Evolutionary conservation across 1,284 basidiomycete species (phyloP).

Genomic region (Stereum hirsutum): DNA sequence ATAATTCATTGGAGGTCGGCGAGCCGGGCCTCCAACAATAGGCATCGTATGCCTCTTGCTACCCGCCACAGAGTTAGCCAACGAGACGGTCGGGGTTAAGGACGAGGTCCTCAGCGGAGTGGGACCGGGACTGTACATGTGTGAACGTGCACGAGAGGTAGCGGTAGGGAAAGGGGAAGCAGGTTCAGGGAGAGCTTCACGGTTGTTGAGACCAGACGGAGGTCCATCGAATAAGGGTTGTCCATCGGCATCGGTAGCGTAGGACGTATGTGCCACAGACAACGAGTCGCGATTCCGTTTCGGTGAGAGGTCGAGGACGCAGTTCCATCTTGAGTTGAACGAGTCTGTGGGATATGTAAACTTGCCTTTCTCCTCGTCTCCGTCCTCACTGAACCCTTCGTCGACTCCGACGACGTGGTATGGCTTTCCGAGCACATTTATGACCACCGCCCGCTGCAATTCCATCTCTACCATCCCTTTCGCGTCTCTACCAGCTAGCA

Average conservation of each 20-base stretch:
- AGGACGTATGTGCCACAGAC: constrained; percentile 15
- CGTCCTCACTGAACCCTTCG: too few relatives aligned
- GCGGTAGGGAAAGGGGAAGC: constrained; percentile 59
- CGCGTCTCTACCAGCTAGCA: constrained; percentile 26
- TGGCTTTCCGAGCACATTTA: constrained; percentile 70
- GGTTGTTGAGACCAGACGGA: constrained; percentile 14
- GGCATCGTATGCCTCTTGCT: constrained; percentile 50
- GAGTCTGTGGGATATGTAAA: constrained; percentile 53
- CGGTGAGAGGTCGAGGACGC: constrained; percentile 68
- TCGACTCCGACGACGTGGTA: constrained; percentile 20
- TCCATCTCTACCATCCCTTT: constrained; percentile 22
- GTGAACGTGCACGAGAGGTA: too few relatives aligned
- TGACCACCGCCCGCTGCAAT: constrained; percentile 67
- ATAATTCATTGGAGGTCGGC: constrained; percentile 22
- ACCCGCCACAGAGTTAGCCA: constrained; percentile 35
- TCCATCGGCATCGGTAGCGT: constrained; percentile 12
- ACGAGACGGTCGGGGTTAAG: constrained; percentile 14
- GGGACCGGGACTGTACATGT: constrained; percentile 18
- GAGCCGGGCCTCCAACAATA: constrained; percentile 11
- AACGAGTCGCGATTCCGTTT: constrained; percentile 18
- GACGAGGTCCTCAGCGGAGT: constrained; percentile 4
- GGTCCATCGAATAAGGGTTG: neutral
- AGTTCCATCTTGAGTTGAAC: constrained; percentile 84
- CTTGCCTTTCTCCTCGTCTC: constrained; percentile 11
- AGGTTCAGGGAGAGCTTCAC: constrained; percentile 57